A percentile compares a stretch with the other conserved stretches of the same genome.
phyloP scores from a whole-genome alignment of 2,329 filamentous ascomycete genomes.

The Hypoxylon sp. region DNA sequence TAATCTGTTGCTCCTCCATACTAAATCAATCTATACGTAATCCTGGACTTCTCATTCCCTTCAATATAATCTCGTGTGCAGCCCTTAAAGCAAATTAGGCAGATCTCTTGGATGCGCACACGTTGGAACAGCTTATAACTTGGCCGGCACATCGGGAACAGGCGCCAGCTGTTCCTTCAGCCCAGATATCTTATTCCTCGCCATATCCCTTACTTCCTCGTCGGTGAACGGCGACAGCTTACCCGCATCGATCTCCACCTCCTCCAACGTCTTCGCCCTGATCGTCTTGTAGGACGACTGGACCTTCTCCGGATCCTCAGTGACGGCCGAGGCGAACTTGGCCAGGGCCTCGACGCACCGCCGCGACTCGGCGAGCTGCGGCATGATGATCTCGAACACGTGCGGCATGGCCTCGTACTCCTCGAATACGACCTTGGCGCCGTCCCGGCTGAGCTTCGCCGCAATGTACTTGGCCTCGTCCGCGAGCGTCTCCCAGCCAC shows the following conservation, averaged over 20 bases:
- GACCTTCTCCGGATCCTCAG: constrained; percentile 53
- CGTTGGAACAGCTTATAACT: constrained; percentile 29
- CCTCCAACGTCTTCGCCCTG: constrained; percentile 64
- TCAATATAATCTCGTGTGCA: neutral
- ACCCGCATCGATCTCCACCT: constrained; percentile 59
- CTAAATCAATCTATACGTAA: neutral
- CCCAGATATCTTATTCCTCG: constrained; percentile 50
- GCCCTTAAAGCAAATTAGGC: neutral
- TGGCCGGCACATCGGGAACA: constrained; percentile 34
- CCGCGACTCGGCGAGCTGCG: constrained; percentile 58
- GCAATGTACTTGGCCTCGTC: constrained; percentile 76
- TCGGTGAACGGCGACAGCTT: constrained; percentile 59
- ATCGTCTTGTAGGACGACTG: constrained; percentile 60
- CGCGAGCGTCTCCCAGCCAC: constrained; percentile 77
- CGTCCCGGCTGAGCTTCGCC: constrained; percentile 65
- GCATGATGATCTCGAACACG: constrained; percentile 73
- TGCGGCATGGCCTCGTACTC: constrained; percentile 87
- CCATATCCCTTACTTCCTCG: constrained; percentile 58
- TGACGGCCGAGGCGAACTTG: constrained; percentile 64
- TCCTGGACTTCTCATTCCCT: neutral
- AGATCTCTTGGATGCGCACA: neutral
- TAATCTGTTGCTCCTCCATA: neutral
- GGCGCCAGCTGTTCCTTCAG: constrained; percentile 30
- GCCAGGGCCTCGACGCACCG: constrained; percentile 69
- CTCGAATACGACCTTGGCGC: constrained; percentile 73